These are phyloP conservation scores for Aspergillus homomorphus DNA, from an alignment of 495 filamentous ascomycete species.

Conservation along the genomic window DNA sequence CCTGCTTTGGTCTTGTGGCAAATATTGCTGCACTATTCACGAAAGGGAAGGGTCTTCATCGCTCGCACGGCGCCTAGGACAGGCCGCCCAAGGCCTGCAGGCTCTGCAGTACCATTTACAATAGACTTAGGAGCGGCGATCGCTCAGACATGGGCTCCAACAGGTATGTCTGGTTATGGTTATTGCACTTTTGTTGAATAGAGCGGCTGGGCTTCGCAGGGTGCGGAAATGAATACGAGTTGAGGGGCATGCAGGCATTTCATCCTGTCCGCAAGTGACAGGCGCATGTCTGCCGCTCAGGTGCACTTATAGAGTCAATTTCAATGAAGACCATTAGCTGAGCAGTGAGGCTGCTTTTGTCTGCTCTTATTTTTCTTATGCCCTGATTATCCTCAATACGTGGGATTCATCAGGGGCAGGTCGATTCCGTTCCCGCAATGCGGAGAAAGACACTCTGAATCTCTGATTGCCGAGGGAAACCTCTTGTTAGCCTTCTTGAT, in stretches of 20 bases:
- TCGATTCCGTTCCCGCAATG: not conserved
- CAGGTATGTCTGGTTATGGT: not conserved
- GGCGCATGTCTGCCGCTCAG: not conserved
- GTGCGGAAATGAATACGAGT: not conserved
- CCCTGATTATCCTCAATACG: not conserved
- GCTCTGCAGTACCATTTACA: not conserved
- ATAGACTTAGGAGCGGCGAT: not conserved
- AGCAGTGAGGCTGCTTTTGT: not conserved
- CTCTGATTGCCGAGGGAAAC: conserved; percentile 1
- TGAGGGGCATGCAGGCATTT: not conserved
- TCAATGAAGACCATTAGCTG: not conserved
- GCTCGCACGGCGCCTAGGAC: conserved; percentile 3
- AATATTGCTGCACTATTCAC: conserved; percentile 51
- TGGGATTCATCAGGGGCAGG: not conserved
- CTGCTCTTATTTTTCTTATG: not conserved
- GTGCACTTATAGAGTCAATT: not conserved
- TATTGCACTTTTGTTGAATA: not conserved
- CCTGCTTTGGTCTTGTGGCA: conserved; percentile 47
- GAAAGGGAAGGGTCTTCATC: conserved; percentile 41
- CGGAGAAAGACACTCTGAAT: not conserved
- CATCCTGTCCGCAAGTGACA: not conserved
- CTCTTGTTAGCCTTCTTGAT: not conserved
- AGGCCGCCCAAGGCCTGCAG: not conserved
- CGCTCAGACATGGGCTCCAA: not conserved
- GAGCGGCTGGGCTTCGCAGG: not conserved